These are phyloP conservation scores for Crithidia bombi DNA, from an alignment of 208 protist species.

Conservation along the genomic window DNA sequence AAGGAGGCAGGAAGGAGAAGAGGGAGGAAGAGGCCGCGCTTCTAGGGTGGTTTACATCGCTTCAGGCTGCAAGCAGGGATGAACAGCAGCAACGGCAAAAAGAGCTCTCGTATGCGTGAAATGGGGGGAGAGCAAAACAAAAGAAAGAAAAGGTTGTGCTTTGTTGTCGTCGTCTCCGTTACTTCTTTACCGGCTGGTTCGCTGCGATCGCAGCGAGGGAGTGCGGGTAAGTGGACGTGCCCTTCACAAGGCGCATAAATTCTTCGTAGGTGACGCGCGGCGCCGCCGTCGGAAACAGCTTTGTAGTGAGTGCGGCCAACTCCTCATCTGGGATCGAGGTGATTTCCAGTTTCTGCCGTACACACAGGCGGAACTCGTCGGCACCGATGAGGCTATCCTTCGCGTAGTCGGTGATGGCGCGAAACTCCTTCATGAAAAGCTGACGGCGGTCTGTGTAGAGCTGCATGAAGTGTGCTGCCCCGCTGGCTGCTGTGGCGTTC, in stretches of 20 bases:
- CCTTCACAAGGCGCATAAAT: slow-evolving; percentile 84
- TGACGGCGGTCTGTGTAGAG: slow-evolving; percentile 87
- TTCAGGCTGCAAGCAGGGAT: background rate
- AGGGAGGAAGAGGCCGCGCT: no score
- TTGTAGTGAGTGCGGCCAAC: slow-evolving; percentile 71
- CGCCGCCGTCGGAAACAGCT: slow-evolving; percentile 70
- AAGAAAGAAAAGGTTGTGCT: slow-evolving; percentile 15
- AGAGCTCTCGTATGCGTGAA: background rate
- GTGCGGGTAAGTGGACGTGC: slow-evolving; percentile 82
- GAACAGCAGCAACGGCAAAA: background rate
- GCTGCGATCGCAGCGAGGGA: slow-evolving; percentile 70
- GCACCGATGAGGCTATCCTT: slow-evolving; percentile 83
- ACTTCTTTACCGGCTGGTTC: slow-evolving; percentile 46
- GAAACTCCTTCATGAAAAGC: slow-evolving; percentile 90
- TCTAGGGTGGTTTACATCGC: background rate
- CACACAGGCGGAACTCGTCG: slow-evolving; percentile 85
- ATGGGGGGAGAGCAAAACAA: slow-evolving; percentile 1
- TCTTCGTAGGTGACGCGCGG: slow-evolving; percentile 83
- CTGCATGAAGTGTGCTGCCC: slow-evolving; percentile 69
- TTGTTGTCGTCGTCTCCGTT: background rate
- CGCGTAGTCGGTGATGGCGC: slow-evolving; percentile 87
- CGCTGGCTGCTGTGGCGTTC: slow-evolving; percentile 51
- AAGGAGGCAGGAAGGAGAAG: background rate
- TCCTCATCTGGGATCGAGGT: slow-evolving; percentile 66
- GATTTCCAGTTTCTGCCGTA: slow-evolving; percentile 75